Conservation (phyloP, 495 filamentous ascomycete species). For the Bacidia gigantensis region DNA sequence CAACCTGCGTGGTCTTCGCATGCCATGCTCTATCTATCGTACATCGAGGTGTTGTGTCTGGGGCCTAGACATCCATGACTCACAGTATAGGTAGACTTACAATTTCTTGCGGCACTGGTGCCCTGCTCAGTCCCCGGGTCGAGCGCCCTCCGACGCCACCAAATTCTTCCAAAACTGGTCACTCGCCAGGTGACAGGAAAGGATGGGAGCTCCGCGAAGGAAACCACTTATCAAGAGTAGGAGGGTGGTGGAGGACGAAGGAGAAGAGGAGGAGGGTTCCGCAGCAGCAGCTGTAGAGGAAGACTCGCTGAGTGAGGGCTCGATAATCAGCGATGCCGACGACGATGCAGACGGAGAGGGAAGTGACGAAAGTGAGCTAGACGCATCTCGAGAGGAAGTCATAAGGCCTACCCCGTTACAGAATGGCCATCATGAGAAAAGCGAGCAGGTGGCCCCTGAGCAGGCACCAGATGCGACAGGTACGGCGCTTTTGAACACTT, state of each 20-base stretch:
- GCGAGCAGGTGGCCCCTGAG: constrained; percentile 22
- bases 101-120: constrained; percentile 1
- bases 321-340: constrained; percentile 58
- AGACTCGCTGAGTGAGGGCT: constrained; percentile 73
- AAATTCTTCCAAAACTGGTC: background rate
- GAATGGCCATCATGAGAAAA: constrained; percentile 30
- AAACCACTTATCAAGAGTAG: constrained; percentile 64
- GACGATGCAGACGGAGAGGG: constrained; percentile 60
- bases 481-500: constrained; percentile 16
- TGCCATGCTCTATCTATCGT: too few relatives aligned
- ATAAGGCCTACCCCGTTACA: constrained; percentile 24
- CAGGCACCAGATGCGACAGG: constrained; percentile 13
- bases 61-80: background rate
- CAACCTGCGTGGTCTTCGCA: too few relatives aligned
- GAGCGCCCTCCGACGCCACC: background rate
- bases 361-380: constrained; percentile 62
- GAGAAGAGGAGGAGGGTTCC: constrained; percentile 52
- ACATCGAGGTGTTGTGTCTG: too few relatives aligned
- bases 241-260: constrained; percentile 68
- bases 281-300: constrained; percentile 57
- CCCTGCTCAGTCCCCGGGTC: background rate
- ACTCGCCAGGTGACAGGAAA: background rate
- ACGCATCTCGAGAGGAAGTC: constrained; percentile 34
- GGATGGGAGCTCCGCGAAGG: constrained; percentile 51
- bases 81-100: background rate